phyloP scores from a whole-genome alignment of 2,329 filamentous ascomycete species.

The Annulohypoxylon truncatum region DNA sequence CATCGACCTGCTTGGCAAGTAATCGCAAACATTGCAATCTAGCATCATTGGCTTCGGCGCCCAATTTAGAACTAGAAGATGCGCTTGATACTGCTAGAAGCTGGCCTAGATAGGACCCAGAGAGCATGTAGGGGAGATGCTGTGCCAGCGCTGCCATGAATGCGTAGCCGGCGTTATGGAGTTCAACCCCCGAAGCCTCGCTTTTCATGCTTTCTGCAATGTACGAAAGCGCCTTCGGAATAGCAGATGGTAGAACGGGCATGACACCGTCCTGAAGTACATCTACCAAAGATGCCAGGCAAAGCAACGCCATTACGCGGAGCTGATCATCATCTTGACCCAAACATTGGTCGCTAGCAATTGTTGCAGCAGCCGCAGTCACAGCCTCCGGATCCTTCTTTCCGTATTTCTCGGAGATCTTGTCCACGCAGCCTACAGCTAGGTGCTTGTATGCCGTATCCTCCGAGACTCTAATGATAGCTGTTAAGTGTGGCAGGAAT shows the following conservation, averaged over 20 bases:
- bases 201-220: conserved; percentile 71
- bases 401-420: conserved; percentile 93
- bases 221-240: conserved; percentile 78
- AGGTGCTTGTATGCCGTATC: conserved; percentile 84
- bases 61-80: conserved; percentile 73
- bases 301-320: conserved; percentile 85
- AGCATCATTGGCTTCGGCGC: conserved; percentile 71
- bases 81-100: conserved; percentile 78
- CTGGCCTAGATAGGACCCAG: conserved; percentile 76
- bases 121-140: conserved; percentile 90
- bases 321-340: conserved; percentile 78
- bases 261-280: conserved; percentile 89
- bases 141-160: conserved; percentile 84
- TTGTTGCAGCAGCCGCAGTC: conserved; percentile 77
- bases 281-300: conserved; percentile 88
- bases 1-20: conserved; percentile 80
- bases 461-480: conserved; percentile 77
- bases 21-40: conserved; percentile 77
- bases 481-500: conserved; percentile 82
- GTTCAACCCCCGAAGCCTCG: conserved; percentile 65
- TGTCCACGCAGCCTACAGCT: conserved; percentile 89
- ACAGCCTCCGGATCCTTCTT: conserved; percentile 88
- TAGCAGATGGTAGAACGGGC: conserved; percentile 79
- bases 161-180: conserved; percentile 86
- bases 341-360: conserved; percentile 81